These are phyloP conservation scores for Mucor irregularis DNA, from an alignment of 371 early-diverging fungal species.

Conservation along the genomic window DNA sequence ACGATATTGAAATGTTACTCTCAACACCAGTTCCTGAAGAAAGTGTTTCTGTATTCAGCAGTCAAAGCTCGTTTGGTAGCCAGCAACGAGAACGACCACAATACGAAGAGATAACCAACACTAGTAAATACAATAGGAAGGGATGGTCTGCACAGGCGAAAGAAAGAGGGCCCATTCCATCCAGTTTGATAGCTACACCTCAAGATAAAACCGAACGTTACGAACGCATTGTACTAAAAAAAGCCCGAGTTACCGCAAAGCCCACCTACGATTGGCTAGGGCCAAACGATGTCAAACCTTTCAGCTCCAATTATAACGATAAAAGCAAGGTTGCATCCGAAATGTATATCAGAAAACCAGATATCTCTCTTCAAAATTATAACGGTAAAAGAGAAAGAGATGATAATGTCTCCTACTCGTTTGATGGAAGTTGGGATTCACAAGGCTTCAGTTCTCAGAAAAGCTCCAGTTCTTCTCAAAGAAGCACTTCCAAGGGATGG, in stretches of 20 bases:
- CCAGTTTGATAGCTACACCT: slow-evolving; percentile 11
- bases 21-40: not conserved
- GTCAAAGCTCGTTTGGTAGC: not conserved
- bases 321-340: not conserved
- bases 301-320: slow-evolving; percentile 5
- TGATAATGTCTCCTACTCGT: too few relatives aligned
- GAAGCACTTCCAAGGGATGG: too few relatives aligned
- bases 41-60: not conserved
- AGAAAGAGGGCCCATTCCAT: slow-evolving; percentile 4
- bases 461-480: too few relatives aligned
- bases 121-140: slow-evolving; percentile 17
- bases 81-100: not conserved
- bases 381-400: not conserved
- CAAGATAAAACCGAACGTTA: not conserved
- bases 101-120: slow-evolving; percentile 11
- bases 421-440: too few relatives aligned
- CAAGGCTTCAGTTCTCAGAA: too few relatives aligned
- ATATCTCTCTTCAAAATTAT: not conserved
- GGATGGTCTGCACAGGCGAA: slow-evolving; percentile 6
- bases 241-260: not conserved
- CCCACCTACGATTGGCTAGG: slow-evolving; percentile 17
- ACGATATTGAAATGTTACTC: not conserved
- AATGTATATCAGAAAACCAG: not conserved
- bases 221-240: slow-evolving; percentile 2
- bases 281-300: slow-evolving; percentile 20